Base-by-base conservation (phyloP, 148 eudicot species). In the Camellia sinensis region DNA sequence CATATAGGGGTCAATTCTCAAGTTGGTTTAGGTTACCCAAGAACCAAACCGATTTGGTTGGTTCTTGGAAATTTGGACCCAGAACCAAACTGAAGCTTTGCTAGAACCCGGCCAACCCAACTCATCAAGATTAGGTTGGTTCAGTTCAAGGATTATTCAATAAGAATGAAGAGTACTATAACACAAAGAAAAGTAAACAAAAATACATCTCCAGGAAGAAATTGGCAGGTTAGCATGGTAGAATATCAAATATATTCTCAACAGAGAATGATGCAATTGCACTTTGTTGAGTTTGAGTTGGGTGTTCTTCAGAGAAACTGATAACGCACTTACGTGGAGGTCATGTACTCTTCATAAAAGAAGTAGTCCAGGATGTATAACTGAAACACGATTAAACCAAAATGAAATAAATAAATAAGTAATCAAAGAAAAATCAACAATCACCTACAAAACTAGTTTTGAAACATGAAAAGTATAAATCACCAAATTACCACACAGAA, bases 311-410 rank as follows among this genome's bases (percentile, higher is more conserved):
- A 78, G 52, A 22, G n/a, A 64, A 78, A 72, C 71, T 52, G 59
- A 54, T 5, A 76, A 62, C 50, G 56, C 44, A 90, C 97, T 93
- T 89, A 96, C 98, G 98, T 96, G 86, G 99, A 96, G 83, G 98
- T 92, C 99, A 96, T 96, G 90, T 90, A 96, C 89, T 94, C 99
- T 86, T 96, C 99, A 43, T 94, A 77, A 77, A 88, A 85, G 81
- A 93, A 96, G 90, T 92, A 96, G 83, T 96, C 99, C 87, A 96
- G 71, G 79, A 96, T 88, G 86, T 96, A 96, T 64, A 96, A 77
- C 98, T 96, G 95, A 83, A 74, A 83, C 40, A 75, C 77, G 67
- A 83, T 18, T 29, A 29, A 29, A 29, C 50, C 3, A 21, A 82
- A 41, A 2, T 50, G 52, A 81, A 67, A 82, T 71, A 68, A 65